Base-by-base conservation (phyloP, 768 basidiomycete genomes). In the Scleroderma bovista region DNA sequence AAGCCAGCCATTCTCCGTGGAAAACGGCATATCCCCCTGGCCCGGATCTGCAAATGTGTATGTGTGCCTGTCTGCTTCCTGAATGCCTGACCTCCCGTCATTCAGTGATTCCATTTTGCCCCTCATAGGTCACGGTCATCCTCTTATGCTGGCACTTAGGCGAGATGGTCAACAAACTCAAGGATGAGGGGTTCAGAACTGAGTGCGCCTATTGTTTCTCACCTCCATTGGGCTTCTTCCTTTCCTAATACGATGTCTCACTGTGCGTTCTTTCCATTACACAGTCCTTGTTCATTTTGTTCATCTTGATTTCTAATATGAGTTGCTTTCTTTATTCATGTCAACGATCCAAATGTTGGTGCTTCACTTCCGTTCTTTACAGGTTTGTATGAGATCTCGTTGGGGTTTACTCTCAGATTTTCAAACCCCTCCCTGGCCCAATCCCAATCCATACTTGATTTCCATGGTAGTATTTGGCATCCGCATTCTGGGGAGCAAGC, bases 351-450 rank as follows among this genome's bases (percentile, higher is more conserved):
- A 56, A 47, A 47, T 48, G 24, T 36, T 31, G 13, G 55, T 38
- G 41, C 59, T 47, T 24, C 48, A 26, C 49, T 43, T 52, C 34
- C 52, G 40, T 51, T 59, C 37, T 50, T 51, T 23, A 49, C 61
- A 96, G 93, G 69, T 89, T 97, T 61, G 87, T 92, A 3, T 80
- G 87, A 46, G 93, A 97, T 70, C 84, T 96, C 47, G 84, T 95
- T 61, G 92, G 95, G 69, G 91, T 94, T 39, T 97, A 86, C 71
- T 94, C 94, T 65, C 90, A 94, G 67, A 88, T 89, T 51, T 90
- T 36, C 92, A 94, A 67, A 86, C 92, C 93, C 44, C 79, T 93
- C 45, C 81, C 94, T 65, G 88, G 91, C 70, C 89, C 90, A 51
- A 71, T 78, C 22, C 81, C 84, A 57, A 91, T 94, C 66, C 86